These are phyloP conservation scores for Oehlia diaphana DNA, from an alignment of 192 early-diverging fungal species.

Conservation along the genomic window DNA sequence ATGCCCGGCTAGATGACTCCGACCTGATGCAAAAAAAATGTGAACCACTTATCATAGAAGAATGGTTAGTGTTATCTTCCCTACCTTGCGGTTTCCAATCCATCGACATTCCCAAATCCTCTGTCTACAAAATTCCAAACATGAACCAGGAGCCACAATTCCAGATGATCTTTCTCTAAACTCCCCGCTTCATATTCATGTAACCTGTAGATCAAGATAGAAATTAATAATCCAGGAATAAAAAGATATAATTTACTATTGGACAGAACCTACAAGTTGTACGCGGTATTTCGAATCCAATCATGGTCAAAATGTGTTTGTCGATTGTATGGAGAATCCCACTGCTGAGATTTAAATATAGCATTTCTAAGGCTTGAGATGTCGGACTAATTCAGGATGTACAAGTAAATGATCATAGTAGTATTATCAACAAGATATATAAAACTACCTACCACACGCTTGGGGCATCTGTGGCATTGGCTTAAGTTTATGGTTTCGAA, in stretches of 20 bases:
- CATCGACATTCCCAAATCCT: constrained; percentile 28
- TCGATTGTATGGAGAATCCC: constrained; percentile 24
- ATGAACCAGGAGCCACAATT: constrained; percentile 30
- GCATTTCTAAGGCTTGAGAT: constrained; percentile 4
- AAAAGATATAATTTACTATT: constrained; percentile 20
- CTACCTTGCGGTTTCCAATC: constrained; percentile 32
- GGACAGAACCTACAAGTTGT: constrained; percentile 31
- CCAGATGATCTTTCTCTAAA: constrained; percentile 28
- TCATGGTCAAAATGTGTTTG: constrained; percentile 25
- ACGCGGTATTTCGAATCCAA: constrained; percentile 31
- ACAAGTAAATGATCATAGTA: constrained; percentile 21
- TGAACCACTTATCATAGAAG: not conserved
- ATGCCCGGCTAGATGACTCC: constrained; percentile 19
- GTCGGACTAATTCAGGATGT: constrained; percentile 7
- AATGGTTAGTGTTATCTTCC: not conserved
- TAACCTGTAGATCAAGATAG: constrained; percentile 25
- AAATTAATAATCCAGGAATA: constrained; percentile 2
- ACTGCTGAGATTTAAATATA: constrained; percentile 24
- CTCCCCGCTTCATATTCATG: constrained; percentile 32
- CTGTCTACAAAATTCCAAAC: constrained; percentile 36
- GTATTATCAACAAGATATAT: constrained; percentile 11
- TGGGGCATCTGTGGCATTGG: constrained; percentile 7
- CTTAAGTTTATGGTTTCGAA: constrained; percentile 15
- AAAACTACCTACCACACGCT: constrained; percentile 17
- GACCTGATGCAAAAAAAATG: constrained; percentile 8